A percentile compares a stretch with the other conserved stretches of the same genome.
Conservation (phyloP, 2,329 filamentous ascomycete species). For the Coniochaeta pulveracea region DNA sequence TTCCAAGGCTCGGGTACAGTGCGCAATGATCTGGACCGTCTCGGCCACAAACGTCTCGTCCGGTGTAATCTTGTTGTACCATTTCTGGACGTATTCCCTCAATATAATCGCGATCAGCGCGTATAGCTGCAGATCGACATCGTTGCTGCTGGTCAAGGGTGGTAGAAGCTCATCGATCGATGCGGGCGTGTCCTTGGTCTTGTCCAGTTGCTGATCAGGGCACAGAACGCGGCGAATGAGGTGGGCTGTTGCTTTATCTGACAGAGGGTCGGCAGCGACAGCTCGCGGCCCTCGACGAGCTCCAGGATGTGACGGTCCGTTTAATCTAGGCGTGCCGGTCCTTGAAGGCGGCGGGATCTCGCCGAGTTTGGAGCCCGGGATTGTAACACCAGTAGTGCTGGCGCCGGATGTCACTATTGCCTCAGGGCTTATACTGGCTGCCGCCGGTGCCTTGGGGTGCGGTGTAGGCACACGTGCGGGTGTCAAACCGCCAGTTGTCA, state of each 20-base stretch:
- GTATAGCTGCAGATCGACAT: constrained; percentile 87
- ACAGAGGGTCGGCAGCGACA: constrained; percentile 37
- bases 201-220: constrained; percentile 51
- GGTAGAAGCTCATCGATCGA: constrained; percentile 76
- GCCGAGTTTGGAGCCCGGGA: not conserved
- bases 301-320: constrained; percentile 2
- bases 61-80: constrained; percentile 87
- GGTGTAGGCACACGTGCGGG: constrained; percentile 7
- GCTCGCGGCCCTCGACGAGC: constrained; percentile 8
- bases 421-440: constrained; percentile 16
- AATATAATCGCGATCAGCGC: constrained; percentile 83
- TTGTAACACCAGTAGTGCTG: constrained; percentile 1
- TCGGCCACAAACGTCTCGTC: constrained; percentile 84
- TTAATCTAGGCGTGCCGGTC: constrained; percentile 2
- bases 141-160: constrained; percentile 86
- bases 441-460: constrained; percentile 8
- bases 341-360: not conserved
- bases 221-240: constrained; percentile 80
- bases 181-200: constrained; percentile 37
- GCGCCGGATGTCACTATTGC: constrained; percentile 8
- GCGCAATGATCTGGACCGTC: constrained; percentile 80
- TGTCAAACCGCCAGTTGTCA: constrained; percentile 3
- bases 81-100: constrained; percentile 80
- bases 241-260: constrained; percentile 67
- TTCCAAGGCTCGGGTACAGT: constrained; percentile 80